These are phyloP conservation scores for Pisolithus tinctorius DNA, from an alignment of 768 basidiomycete genomes.

Conservation along the genomic window DNA sequence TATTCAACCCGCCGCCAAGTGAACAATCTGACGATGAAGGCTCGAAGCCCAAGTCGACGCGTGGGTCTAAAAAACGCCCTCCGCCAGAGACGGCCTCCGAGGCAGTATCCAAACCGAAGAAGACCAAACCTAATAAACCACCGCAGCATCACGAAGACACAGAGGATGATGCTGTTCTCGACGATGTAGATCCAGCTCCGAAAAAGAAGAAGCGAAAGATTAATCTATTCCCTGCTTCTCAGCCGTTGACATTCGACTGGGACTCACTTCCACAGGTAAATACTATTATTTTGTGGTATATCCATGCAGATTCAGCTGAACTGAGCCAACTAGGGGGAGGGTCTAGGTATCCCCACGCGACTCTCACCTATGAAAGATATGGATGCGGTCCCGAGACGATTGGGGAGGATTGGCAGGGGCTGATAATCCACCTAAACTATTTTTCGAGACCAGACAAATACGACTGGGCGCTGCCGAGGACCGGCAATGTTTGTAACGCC, in stretches of 20 bases:
- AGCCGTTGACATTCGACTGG: constrained; percentile 40
- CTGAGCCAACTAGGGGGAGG: constrained; percentile 22
- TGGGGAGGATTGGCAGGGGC: constrained; percentile 23
- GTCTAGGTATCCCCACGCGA: constrained; percentile 56
- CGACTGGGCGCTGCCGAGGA: no score
- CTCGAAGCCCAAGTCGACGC: constrained; percentile 13
- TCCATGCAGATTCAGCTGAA: neutral
- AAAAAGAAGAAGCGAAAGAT: constrained; percentile 72
- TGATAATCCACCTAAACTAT: constrained; percentile 5
- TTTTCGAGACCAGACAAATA: neutral
- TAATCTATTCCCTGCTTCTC: constrained; percentile 45
- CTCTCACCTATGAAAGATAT: constrained; percentile 62
- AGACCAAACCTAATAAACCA: constrained; percentile 15
- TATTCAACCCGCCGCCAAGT: constrained; percentile 7
- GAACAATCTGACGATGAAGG: constrained; percentile 11
- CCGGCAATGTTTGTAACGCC: no score
- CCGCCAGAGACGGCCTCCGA: constrained; percentile 13
- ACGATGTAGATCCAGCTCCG: constrained; percentile 23
- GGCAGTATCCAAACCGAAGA: constrained; percentile 11
- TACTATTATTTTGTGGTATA: constrained; percentile 4
- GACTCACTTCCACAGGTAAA: constrained; percentile 35
- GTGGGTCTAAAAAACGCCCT: constrained; percentile 12
- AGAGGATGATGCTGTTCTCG: constrained; percentile 12
- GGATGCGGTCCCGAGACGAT: constrained; percentile 41
- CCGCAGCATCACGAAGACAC: constrained; percentile 8